Conservation (phyloP, 176 grass and related monocot genomes). For the Metroxylon sagu region DNA sequence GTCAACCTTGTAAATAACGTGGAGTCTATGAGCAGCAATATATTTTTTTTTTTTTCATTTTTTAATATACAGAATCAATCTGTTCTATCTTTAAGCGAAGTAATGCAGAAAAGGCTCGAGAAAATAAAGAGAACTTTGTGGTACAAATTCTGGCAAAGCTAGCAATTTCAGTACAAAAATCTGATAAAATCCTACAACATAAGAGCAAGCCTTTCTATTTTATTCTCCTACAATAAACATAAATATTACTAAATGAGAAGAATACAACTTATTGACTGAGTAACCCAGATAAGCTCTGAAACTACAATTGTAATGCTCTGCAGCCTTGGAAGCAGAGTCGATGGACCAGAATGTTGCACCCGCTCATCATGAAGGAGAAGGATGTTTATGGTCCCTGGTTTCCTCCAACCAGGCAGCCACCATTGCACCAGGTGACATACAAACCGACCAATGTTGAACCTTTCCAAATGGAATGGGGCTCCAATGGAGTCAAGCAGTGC, state of each 20-base stretch:
- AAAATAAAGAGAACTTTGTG: too few species aligned
- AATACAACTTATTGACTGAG: too few species aligned
- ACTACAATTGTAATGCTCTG: conserved; percentile 71
- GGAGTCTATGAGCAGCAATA: too few species aligned
- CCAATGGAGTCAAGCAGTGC: conserved; percentile 58
- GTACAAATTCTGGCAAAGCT: too few species aligned
- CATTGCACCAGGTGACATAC: conserved; percentile 68
- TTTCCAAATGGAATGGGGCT: conserved; percentile 79
- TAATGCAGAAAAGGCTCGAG: too few species aligned
- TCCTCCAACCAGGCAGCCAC: conserved; percentile 81
- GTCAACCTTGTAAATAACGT: too few species aligned
- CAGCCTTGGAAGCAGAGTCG: conserved; percentile 48
- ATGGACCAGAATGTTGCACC: conserved; percentile 12
- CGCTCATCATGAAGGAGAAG: conserved; percentile 64
- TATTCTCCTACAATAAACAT: too few species aligned
- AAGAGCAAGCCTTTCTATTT: background rate
- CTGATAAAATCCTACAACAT: background rate
- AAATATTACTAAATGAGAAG: too few species aligned
- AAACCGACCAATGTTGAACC: conserved; percentile 77
- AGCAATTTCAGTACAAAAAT: too few species aligned
- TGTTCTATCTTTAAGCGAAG: too few species aligned
- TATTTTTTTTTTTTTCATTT: too few species aligned
- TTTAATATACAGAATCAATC: too few species aligned
- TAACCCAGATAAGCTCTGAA: background rate
- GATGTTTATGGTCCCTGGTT: conserved; percentile 49